phyloP scores from a whole-genome alignment of 805 yeast genomes.

The Lipomyces kockii region DNA sequence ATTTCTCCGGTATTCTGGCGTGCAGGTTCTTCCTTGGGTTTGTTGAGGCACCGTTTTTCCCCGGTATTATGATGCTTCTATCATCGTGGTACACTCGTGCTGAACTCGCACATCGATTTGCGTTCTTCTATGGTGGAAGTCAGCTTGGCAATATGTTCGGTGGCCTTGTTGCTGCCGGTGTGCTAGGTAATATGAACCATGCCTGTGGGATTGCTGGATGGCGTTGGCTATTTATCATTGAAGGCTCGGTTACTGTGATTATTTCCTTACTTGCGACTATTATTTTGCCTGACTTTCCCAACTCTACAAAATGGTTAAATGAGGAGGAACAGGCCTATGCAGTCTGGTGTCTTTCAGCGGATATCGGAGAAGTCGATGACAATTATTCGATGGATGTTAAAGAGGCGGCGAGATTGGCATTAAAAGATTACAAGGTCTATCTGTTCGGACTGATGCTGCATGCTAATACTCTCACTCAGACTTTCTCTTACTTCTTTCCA shows the following conservation, averaged over 20 bases:
- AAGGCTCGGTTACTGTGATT: constrained; percentile 49
- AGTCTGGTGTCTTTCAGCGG: constrained; percentile 40
- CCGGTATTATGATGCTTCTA: constrained; percentile 46
- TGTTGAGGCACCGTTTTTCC: constrained; percentile 48
- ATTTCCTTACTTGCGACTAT: constrained; percentile 38
- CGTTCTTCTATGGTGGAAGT: constrained; percentile 56
- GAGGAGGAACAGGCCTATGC: constrained; percentile 30
- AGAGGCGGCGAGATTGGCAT: constrained; percentile 15
- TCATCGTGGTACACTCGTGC: constrained; percentile 51
- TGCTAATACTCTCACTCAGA: constrained; percentile 24
- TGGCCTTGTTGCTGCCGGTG: constrained; percentile 57
- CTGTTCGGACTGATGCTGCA: constrained; percentile 23
- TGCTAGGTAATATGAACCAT: constrained; percentile 52
- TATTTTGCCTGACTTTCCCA: constrained; percentile 54
- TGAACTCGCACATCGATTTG: constrained; percentile 54
- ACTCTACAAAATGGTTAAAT: constrained; percentile 28
- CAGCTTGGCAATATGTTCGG: constrained; percentile 62
- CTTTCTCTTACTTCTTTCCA: constrained; percentile 60
- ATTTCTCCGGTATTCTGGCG: constrained; percentile 48
- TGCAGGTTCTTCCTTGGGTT: constrained; percentile 46
- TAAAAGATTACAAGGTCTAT: constrained; percentile 30
- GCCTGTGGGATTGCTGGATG: constrained; percentile 50
- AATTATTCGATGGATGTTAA: constrained; percentile 8
- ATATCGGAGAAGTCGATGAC: constrained; percentile 49
- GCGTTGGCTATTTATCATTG: constrained; percentile 58